A percentile compares a stretch with the other conserved stretches of the same genome.
These are phyloP conservation scores for Diaporthe citri DNA, from an alignment of 2,329 filamentous ascomycete species.

Conservation along the genomic window DNA sequence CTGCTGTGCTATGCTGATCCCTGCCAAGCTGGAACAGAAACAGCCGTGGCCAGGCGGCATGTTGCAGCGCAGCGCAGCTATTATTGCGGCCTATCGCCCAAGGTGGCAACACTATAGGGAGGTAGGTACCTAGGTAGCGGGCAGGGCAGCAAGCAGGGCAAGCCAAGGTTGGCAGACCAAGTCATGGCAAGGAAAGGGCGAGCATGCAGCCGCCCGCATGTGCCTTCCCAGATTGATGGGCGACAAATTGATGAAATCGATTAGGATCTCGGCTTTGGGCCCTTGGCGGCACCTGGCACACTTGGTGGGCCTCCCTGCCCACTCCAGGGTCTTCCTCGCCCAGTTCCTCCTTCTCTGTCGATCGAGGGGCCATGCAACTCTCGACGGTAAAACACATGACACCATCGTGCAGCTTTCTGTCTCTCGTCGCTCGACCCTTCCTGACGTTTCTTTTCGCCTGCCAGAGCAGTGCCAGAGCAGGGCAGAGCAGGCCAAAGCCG, in stretches of 20 bases:
- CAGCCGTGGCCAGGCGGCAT: conserved; percentile 19
- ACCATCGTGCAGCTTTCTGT: conserved; percentile 14
- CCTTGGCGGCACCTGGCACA: background rate
- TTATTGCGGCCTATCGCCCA: background rate
- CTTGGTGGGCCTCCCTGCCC: background rate
- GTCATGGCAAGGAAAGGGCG: background rate
- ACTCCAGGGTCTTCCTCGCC: conserved; percentile 23
- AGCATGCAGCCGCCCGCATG: conserved; percentile 17
- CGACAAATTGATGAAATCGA: conserved; percentile 22
- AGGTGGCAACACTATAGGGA: background rate
- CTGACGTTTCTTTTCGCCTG: background rate
- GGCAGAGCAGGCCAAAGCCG: background rate
- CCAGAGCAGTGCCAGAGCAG: background rate
- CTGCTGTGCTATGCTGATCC: conserved; percentile 5
- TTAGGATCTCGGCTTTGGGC: conserved; percentile 23
- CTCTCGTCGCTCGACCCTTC: background rate
- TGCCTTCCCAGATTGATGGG: conserved; percentile 24
- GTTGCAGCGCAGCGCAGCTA: background rate
- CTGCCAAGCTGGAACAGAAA: conserved; percentile 28
- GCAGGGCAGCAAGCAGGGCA: background rate
- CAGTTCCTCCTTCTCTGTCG: background rate
- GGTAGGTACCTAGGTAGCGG: too few relatives aligned
- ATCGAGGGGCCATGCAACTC: conserved; percentile 16
- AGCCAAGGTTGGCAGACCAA: conserved; percentile 3
- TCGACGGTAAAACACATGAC: conserved; percentile 21